phyloP scores from a whole-genome alignment of 177 flowering plant genomes.

The Vitis hybrid region DNA sequence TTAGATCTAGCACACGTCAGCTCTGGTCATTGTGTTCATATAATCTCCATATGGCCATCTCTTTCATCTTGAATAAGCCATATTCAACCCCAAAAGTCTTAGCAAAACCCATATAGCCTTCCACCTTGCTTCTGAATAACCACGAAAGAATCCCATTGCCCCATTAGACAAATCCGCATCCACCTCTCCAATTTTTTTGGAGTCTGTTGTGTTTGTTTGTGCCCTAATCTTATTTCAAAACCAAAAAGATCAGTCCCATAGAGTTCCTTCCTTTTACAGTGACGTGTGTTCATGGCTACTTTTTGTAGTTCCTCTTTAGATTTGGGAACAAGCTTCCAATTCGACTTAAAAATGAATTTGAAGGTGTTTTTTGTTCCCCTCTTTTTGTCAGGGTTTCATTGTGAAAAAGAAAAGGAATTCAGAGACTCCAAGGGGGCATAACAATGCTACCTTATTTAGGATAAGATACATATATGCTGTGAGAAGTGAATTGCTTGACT shows the following conservation, averaged over 20 bases:
- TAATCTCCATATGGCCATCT: slow-evolving; percentile 29
- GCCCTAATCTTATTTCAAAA: slow-evolving; percentile 25
- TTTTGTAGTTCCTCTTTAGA: slow-evolving; percentile 4
- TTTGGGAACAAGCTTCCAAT: slow-evolving; percentile 29
- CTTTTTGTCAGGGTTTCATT: slow-evolving; percentile 27
- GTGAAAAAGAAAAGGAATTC: slow-evolving; percentile 14
- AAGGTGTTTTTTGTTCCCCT: slow-evolving; percentile 32
- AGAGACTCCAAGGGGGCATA: slow-evolving; percentile 23
- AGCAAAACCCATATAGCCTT: slow-evolving; percentile 28
- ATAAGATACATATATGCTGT: slow-evolving; percentile 23
- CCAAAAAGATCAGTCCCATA: slow-evolving; percentile 23
- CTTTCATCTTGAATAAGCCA: slow-evolving; percentile 41
- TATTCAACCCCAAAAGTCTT: slow-evolving; percentile 27
- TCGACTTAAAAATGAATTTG: slow-evolving; percentile 23
- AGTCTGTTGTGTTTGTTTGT: slow-evolving; percentile 32
- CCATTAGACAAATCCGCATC: slow-evolving; percentile 20
- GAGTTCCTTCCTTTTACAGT: slow-evolving; percentile 8
- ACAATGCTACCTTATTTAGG: slow-evolving; percentile 14
- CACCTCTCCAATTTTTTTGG: slow-evolving; percentile 28
- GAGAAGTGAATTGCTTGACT: slow-evolving; percentile 27
- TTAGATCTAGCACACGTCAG: slow-evolving; percentile 29
- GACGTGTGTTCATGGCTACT: slow-evolving; percentile 12
- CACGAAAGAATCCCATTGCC: slow-evolving; percentile 6
- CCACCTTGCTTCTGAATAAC: slow-evolving; percentile 32
- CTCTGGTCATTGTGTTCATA: slow-evolving; percentile 37